phyloP scores from a whole-genome alignment of 306 rosid species.

The Trifolium pratense region DNA sequence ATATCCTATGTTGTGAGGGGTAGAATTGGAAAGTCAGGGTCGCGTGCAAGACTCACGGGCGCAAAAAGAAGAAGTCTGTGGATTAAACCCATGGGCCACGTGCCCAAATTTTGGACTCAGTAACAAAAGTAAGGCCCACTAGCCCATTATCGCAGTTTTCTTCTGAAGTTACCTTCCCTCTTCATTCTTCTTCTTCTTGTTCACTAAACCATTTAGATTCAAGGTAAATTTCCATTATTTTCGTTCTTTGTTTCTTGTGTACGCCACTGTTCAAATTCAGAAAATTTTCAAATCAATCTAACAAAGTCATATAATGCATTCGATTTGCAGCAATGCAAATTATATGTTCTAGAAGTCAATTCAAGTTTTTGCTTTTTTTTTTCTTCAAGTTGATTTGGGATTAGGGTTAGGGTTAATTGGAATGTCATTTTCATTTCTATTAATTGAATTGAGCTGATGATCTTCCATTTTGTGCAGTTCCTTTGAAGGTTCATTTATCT shows the following conservation, averaged over 20 bases:
- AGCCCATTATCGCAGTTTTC: background rate
- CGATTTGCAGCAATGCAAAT: background rate
- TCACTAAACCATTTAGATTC: background rate
- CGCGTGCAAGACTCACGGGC: too few relatives aligned
- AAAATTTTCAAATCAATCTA: background rate
- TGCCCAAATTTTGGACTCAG: too few relatives aligned
- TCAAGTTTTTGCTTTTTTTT: background rate
- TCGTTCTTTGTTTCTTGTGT: background rate
- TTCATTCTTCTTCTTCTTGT: slow-evolving; percentile 18
- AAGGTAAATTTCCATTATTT: slow-evolving; percentile 15
- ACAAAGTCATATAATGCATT: background rate
- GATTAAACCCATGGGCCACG: background rate
- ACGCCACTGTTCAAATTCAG: background rate
- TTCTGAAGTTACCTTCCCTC: background rate
- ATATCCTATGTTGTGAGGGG: too few relatives aligned
- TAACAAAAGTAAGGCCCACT: background rate
- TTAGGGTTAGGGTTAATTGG: background rate
- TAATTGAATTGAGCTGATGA: slow-evolving; percentile 5
- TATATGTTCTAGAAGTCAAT: background rate
- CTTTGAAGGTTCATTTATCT: slow-evolving; percentile 37
- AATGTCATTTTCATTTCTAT: background rate
- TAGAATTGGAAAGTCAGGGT: too few relatives aligned
- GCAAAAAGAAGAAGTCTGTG: too few relatives aligned
- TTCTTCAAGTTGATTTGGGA: background rate
- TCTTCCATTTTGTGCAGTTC: slow-evolving; percentile 42